Evolutionary conservation across 805 yeast genomes (phyloP).

Genomic region (Zygosaccharomyces rouxii): DNA sequence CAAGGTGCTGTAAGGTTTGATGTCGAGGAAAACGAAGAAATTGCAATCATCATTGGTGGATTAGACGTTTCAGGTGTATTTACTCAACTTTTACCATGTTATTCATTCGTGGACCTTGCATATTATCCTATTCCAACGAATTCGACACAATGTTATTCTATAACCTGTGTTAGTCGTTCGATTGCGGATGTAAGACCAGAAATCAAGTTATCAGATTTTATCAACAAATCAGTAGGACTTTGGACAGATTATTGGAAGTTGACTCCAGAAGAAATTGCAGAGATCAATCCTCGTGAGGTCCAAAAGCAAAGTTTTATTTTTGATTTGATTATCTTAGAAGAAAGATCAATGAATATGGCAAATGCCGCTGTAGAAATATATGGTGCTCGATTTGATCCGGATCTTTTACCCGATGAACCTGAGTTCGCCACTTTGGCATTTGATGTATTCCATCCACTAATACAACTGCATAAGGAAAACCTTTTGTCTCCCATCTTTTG

Average conservation of each 20-base stretch:
- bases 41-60: conserved; percentile 36
- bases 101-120: conserved; percentile 26
- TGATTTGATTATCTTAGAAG: conserved; percentile 69
- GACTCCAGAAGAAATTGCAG: conserved; percentile 48
- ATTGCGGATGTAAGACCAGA: conserved; percentile 21
- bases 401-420: conserved; percentile 46
- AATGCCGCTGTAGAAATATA: conserved; percentile 57
- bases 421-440: conserved; percentile 58
- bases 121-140: conserved; percentile 41
- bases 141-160: conserved; percentile 45
- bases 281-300: conserved; percentile 48
- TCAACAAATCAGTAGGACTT: conserved; percentile 40
- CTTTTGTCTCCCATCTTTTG: conserved; percentile 55
- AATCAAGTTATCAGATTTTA: conserved; percentile 34
- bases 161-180: conserved; percentile 22
- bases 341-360: conserved; percentile 63
- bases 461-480: conserved; percentile 49
- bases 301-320: conserved; percentile 70
- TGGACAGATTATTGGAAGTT: conserved; percentile 69
- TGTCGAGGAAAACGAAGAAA: conserved; percentile 28
- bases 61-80: conserved; percentile 35
- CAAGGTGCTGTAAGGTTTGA: conserved; percentile 43
- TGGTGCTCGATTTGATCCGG: conserved; percentile 42
- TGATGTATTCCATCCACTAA: conserved; percentile 50
- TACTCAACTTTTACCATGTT: conserved; percentile 35